Evolutionary conservation across 1,284 basidiomycete genomes (phyloP).

Genomic region (Lentinus polychrous): DNA sequence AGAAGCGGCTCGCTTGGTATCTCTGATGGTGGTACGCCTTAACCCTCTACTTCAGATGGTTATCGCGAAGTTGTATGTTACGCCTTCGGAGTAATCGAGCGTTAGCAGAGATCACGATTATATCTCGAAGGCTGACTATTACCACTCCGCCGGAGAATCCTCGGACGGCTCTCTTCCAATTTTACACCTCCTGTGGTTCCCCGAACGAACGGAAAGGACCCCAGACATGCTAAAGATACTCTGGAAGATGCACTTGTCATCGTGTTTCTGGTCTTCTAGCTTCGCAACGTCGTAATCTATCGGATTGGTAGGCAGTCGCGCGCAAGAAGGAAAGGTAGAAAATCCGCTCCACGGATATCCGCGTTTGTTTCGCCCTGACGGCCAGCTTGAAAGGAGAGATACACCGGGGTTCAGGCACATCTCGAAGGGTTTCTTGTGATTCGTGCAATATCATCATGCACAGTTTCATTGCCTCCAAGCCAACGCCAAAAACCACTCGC

Average conservation of each 20-base stretch:
- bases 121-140: neutral
- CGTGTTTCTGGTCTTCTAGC: no score
- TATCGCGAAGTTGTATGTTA: neutral
- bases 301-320: no score
- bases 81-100: conserved; percentile 6
- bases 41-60: neutral
- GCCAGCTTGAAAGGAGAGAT: neutral
- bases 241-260: neutral
- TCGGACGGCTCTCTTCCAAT: neutral
- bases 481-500: no score
- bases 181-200: neutral
- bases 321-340: no score
- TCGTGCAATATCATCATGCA: no score
- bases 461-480: neutral
- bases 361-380: neutral
- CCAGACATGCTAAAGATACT: neutral
- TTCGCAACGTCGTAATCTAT: no score
- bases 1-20: neutral
- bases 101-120: conserved; percentile 4
- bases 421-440: neutral
- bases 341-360: no score
- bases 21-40: neutral
- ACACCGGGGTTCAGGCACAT: conserved; percentile 5
- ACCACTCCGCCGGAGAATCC: conserved; percentile 2
- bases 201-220: conserved; percentile 1